Conservation (phyloP, 495 filamentous ascomycete species). For the Xylaria castorea region DNA sequence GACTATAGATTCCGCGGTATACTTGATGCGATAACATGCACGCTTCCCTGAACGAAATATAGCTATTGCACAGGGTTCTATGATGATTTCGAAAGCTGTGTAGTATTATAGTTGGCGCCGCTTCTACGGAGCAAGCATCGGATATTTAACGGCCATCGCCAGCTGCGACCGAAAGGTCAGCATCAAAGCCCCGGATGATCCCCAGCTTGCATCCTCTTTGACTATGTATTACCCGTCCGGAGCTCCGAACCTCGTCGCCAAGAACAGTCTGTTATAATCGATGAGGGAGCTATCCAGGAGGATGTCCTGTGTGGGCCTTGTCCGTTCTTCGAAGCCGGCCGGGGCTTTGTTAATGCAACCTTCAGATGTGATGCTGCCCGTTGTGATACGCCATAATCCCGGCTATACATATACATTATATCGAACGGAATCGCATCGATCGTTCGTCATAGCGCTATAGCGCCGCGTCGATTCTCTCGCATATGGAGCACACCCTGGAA, state of each 20-base stretch:
- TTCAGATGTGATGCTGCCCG: slow-evolving; percentile 1
- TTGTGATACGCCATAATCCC: slow-evolving; percentile 5
- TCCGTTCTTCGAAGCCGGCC: not conserved
- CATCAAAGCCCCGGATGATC: slow-evolving; percentile 9
- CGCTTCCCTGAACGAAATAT: not conserved
- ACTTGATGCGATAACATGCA: slow-evolving; percentile 8
- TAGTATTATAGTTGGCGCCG: not conserved
- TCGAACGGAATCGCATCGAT: slow-evolving; percentile 13
- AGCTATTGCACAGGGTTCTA: not conserved
- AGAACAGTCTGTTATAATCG: not conserved
- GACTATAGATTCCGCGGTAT: slow-evolving; percentile 1
- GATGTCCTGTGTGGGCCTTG: not conserved
- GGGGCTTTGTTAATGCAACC: not conserved
- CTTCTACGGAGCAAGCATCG: not conserved
- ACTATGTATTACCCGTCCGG: slow-evolving; percentile 4
- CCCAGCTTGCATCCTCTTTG: not conserved
- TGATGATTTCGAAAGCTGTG: not conserved
- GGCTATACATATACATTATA: slow-evolving; percentile 14
- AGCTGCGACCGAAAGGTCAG: slow-evolving; percentile 7
- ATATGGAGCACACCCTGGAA: slow-evolving; percentile 82
- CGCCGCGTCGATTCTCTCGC: slow-evolving; percentile 76
- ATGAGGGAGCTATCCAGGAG: slow-evolving; percentile 4
- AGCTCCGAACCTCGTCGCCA: slow-evolving; percentile 10
- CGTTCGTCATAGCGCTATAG: slow-evolving; percentile 70
- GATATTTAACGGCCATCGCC: slow-evolving; percentile 6